Conservation (phyloP, 73 alveolate genomes). For the Tetrahymena thermophila region DNA sequence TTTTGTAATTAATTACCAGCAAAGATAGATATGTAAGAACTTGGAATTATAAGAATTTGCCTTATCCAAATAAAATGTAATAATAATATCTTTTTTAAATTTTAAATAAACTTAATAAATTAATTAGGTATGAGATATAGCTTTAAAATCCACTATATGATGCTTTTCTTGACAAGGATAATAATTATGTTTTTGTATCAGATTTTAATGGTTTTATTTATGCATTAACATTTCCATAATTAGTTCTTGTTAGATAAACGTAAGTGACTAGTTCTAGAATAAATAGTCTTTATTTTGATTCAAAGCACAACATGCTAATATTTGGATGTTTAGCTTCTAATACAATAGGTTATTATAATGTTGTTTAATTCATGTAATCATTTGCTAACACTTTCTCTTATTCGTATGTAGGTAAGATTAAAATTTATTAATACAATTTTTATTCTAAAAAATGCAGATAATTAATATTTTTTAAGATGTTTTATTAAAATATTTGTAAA, state of each 20-base stretch:
- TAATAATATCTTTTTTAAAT: too few species aligned
- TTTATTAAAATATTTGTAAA: too few species aligned
- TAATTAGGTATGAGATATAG: not conserved
- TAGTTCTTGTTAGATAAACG: not conserved
- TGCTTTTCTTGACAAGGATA: not conserved
- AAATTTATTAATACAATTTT: too few species aligned
- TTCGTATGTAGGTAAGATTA: not conserved
- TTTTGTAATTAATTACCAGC: not conserved
- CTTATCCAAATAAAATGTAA: not conserved
- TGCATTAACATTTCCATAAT: not conserved
- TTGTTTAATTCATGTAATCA: not conserved
- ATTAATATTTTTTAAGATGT: too few species aligned
- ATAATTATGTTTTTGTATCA: not conserved
- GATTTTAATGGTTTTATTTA: not conserved
- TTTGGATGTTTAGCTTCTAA: not conserved
- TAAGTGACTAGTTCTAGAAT: not conserved
- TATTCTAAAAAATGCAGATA: too few species aligned
- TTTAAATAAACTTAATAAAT: too few species aligned
- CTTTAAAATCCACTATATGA: not conserved
- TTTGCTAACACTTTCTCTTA: not conserved
- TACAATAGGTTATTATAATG: not conserved
- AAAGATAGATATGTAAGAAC: not conserved
- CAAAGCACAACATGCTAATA: not conserved
- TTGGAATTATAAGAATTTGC: not conserved
- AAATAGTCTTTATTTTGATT: not conserved